Evolutionary conservation across 306 rosid genomes (phyloP).

Genomic region (Macrotyloma uniflorum): DNA sequence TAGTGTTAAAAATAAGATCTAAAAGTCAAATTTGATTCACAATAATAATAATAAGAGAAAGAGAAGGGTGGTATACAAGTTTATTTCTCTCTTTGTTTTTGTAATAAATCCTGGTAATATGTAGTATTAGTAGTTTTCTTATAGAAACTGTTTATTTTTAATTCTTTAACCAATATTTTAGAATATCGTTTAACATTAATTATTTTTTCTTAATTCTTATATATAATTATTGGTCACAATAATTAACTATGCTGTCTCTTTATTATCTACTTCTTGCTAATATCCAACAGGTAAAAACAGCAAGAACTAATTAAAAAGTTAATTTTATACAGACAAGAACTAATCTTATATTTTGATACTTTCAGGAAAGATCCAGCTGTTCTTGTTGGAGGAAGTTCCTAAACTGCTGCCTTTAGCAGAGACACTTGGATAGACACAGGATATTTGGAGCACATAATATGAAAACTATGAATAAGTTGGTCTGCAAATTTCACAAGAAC

Average conservation of each 20-base stretch:
- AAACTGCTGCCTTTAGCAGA: slow-evolving; percentile 45
- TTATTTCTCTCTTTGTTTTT: background rate
- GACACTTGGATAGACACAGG: background rate
- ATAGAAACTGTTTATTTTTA: too few relatives aligned
- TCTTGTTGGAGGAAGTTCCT: slow-evolving; percentile 54
- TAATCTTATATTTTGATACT: background rate
- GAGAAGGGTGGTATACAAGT: too few relatives aligned
- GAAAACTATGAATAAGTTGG: background rate
- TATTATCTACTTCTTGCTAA: background rate
- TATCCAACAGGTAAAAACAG: background rate
- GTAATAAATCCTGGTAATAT: too few relatives aligned
- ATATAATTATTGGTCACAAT: background rate
- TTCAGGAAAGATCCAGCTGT: slow-evolving; percentile 42
- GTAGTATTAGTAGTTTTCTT: too few relatives aligned
- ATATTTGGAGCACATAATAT: background rate
- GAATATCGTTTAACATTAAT: background rate
- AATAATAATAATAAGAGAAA: background rate
- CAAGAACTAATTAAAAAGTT: background rate
- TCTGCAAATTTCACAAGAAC: slow-evolving; percentile 3
- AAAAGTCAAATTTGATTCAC: background rate
- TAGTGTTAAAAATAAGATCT: background rate
- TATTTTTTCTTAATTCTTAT: background rate
- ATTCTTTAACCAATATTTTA: background rate
- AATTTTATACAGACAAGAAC: slow-evolving; percentile 4
- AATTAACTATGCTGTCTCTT: background rate